Evolutionary conservation across 768 basidiomycete genomes (phyloP).

Genomic region (Mycena belliarum): DNA sequence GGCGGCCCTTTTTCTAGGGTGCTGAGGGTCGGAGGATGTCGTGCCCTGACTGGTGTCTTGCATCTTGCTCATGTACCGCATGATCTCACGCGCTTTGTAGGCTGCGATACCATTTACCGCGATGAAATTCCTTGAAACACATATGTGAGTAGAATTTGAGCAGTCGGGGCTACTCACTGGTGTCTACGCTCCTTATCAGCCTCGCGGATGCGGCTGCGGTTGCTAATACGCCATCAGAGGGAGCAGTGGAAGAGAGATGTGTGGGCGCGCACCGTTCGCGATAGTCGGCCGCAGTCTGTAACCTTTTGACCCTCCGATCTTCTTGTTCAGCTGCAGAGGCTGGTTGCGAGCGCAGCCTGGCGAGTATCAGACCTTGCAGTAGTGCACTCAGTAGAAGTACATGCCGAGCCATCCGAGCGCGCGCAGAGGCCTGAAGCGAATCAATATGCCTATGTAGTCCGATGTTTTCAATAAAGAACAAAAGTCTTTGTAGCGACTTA

Average conservation of each 20-base stretch:
- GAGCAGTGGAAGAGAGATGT: no score
- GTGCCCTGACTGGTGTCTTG: background rate
- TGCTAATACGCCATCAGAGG: background rate
- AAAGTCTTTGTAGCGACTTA: background rate
- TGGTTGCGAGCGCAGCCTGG: background rate
- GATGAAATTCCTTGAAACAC: background rate
- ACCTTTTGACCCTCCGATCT: background rate
- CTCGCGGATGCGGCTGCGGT: background rate
- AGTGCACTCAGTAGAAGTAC: background rate
- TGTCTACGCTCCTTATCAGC: background rate
- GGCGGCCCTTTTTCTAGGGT: background rate
- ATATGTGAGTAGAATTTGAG: background rate
- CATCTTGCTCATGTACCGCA: background rate
- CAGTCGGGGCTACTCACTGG: background rate
- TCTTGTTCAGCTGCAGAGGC: background rate
- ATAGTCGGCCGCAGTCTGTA: background rate
- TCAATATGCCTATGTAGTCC: background rate
- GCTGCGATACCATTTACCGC: background rate
- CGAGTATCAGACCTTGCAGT: background rate
- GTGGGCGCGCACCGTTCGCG: background rate
- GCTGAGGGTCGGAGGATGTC: background rate
- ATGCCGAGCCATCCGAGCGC: background rate
- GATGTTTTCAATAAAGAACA: background rate
- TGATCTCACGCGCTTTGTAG: background rate
- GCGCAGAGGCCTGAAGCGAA: background rate